Percentiles rank a stretch among this genome's conserved stretches.
Evolutionary conservation across 2,329 filamentous ascomycete species (phyloP).

Genomic region (Fusarium marasasianum): DNA sequence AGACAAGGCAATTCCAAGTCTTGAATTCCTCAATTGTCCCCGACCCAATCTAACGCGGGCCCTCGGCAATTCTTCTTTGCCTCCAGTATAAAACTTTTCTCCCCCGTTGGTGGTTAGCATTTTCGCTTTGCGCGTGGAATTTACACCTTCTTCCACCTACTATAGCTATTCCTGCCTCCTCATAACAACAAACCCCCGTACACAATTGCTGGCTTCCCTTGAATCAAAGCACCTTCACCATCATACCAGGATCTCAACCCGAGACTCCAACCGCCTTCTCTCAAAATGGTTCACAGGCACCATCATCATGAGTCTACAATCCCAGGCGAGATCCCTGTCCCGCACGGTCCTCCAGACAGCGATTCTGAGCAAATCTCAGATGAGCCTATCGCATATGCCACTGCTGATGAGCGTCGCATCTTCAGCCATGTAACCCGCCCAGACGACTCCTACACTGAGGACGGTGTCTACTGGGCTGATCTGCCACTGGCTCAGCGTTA

Average conservation of each 20-base stretch:
- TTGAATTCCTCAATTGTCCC: conserved; percentile 9
- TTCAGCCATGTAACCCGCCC: conserved; percentile 86
- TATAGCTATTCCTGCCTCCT: neutral
- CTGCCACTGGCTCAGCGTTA: conserved; percentile 75
- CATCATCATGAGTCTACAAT: conserved; percentile 49
- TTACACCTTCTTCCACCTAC: neutral
- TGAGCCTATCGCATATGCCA: conserved; percentile 55
- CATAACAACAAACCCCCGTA: neutral
- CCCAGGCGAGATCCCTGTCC: conserved; percentile 64
- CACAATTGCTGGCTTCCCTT: neutral
- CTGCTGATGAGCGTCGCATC: conserved; percentile 64
- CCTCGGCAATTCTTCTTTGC: conserved; percentile 10
- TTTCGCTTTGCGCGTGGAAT: conserved; percentile 8
- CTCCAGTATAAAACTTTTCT: conserved; percentile 16
- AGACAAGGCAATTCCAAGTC: conserved; percentile 15
- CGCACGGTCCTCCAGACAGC: conserved; percentile 59
- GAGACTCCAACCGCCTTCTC: conserved; percentile 6
- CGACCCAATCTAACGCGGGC: conserved; percentile 4
- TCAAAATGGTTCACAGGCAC: conserved; percentile 43
- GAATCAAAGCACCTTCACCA: neutral
- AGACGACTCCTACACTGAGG: conserved; percentile 84
- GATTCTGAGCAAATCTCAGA: conserved; percentile 53
- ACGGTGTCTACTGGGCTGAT: conserved; percentile 94
- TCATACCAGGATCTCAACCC: neutral
- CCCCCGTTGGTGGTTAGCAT: conserved; percentile 11